Conservation (phyloP, 352 stramenopile genomes). For the Phytopythium montanum region DNA sequence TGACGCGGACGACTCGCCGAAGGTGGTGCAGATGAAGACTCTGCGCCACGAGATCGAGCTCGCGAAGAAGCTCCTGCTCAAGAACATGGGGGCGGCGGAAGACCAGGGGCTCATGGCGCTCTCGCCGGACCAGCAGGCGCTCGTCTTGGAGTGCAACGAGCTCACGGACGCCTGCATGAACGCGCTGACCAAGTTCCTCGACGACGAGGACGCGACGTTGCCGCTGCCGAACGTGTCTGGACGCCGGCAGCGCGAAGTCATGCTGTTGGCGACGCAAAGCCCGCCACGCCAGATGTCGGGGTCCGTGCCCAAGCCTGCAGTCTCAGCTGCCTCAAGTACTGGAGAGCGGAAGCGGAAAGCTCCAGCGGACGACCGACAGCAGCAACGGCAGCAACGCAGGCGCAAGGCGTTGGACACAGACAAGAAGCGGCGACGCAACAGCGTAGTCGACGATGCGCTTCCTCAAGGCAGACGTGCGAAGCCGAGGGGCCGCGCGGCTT, state of each 20-base stretch:
- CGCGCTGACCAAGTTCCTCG: conserved; percentile 60
- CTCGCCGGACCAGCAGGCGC: conserved; percentile 30
- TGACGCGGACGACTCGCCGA: conserved; percentile 38
- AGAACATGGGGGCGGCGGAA: conserved; percentile 21
- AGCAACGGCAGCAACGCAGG: conserved; percentile 9
- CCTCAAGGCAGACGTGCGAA: not conserved
- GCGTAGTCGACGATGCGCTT: not conserved
- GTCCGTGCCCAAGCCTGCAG: not conserved
- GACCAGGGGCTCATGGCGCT: conserved; percentile 11
- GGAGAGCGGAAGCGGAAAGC: not conserved
- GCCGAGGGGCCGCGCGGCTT: not conserved
- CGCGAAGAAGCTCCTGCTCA: conserved; percentile 40
- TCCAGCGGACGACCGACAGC: conserved; percentile 8
- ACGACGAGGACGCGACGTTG: conserved; percentile 16
- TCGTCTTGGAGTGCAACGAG: conserved; percentile 62
- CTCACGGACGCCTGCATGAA: conserved; percentile 57
- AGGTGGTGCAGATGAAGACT: conserved; percentile 72
- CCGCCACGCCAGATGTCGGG: not conserved
- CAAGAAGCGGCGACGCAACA: conserved; percentile 6
- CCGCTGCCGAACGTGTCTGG: not conserved
- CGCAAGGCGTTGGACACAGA: conserved; percentile 3
- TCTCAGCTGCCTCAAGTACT: not conserved
- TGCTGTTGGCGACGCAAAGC: not conserved
- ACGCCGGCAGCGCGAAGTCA: not conserved
- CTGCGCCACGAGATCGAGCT: conserved; percentile 59